phyloP scores from a whole-genome alignment of 306 rosid species.

The Corylus americana region DNA sequence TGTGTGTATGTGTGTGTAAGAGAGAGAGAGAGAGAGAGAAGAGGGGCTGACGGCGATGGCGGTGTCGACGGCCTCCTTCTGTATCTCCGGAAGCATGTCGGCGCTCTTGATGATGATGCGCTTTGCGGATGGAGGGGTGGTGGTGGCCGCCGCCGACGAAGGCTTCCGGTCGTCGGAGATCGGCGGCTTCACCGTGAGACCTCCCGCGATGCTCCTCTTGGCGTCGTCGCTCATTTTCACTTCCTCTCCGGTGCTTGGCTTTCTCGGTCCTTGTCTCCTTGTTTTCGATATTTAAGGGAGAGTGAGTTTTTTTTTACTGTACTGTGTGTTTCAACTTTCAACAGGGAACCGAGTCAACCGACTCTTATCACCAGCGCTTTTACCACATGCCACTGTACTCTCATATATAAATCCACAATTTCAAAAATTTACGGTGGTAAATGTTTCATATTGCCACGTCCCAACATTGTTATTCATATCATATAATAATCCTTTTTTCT shows the following conservation, averaged over 20 bases:
- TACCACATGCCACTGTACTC: too few relatives aligned
- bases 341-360: too few relatives aligned
- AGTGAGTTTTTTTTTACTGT: too few relatives aligned
- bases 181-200: slow-evolving; percentile 44
- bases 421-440: too few relatives aligned
- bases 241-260: background rate
- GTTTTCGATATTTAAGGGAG: too few relatives aligned
- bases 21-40: background rate
- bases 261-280: too few relatives aligned
- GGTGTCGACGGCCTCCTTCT: slow-evolving; percentile 86
- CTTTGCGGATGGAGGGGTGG: slow-evolving; percentile 41
- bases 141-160: slow-evolving; percentile 35
- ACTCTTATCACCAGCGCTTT: too few relatives aligned
- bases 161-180: slow-evolving; percentile 75
- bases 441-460: too few relatives aligned
- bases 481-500: too few relatives aligned
- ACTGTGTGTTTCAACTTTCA: too few relatives aligned
- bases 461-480: too few relatives aligned
- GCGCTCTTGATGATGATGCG: slow-evolving; percentile 88
- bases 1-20: background rate
- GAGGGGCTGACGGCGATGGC: slow-evolving; percentile 69
- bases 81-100: slow-evolving; percentile 84
- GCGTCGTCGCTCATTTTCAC: slow-evolving; percentile 63
- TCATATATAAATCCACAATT: too few relatives aligned
- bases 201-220: slow-evolving; percentile 55